Conservation (phyloP, 2,329 filamentous ascomycete genomes). For the Trichoderma sp. region DNA sequence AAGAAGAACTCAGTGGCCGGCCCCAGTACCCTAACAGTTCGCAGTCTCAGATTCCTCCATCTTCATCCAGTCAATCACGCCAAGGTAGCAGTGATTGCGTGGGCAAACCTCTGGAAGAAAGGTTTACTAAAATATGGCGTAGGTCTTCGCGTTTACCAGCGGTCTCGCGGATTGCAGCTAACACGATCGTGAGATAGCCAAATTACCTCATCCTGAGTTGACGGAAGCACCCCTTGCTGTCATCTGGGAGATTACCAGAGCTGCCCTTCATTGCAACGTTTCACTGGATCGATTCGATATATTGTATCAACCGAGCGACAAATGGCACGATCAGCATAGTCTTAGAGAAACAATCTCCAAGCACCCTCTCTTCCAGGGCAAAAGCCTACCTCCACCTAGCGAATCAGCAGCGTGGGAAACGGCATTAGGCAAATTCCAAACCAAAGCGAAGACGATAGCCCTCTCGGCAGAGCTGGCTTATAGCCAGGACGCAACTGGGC, state of each 20-base stretch:
- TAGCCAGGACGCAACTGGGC: slow-evolving; percentile 41
- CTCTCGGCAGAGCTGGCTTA: slow-evolving; percentile 50
- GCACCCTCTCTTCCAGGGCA: slow-evolving; percentile 48
- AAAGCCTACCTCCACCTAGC: slow-evolving; percentile 53
- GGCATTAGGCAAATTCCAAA: slow-evolving; percentile 45
- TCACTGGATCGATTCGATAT: slow-evolving; percentile 44
- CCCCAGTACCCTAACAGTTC: not conserved
- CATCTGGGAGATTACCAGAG: slow-evolving; percentile 57
- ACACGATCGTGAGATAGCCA: slow-evolving; percentile 36
- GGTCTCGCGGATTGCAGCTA: not conserved
- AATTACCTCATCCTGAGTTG: slow-evolving; percentile 46
- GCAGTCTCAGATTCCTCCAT: not conserved
- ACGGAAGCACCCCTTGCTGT: slow-evolving; percentile 53
- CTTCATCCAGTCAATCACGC: not conserved
- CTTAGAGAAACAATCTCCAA: slow-evolving; percentile 49
- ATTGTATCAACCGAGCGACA: slow-evolving; percentile 40
- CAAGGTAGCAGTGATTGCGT: not conserved
- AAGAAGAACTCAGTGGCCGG: not conserved
- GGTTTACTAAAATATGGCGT: slow-evolving; percentile 48
- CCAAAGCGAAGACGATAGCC: slow-evolving; percentile 45
- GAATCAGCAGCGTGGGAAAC: slow-evolving; percentile 51
- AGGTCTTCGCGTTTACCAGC: slow-evolving; percentile 32
- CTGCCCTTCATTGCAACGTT: slow-evolving; percentile 51
- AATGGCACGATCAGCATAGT: slow-evolving; percentile 49
- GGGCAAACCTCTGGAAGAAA: slow-evolving; percentile 32